Evolutionary conservation across 345 rosid species (phyloP).

Genomic region (Linum lewisii): DNA sequence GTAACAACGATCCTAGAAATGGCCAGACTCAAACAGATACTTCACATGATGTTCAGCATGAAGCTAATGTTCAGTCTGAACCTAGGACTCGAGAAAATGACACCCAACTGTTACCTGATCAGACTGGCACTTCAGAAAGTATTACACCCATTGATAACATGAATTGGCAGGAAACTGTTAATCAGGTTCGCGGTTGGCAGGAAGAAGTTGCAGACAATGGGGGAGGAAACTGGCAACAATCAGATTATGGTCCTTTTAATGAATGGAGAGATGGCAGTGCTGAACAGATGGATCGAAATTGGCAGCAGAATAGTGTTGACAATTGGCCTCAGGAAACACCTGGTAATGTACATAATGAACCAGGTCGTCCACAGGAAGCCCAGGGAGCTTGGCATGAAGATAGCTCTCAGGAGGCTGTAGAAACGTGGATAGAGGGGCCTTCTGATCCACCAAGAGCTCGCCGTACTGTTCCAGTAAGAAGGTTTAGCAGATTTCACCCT

Average conservation of each 20-base stretch:
- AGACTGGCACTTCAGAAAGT: conserved; percentile 29
- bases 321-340: conserved; percentile 46
- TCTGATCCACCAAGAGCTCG: conserved; percentile 56
- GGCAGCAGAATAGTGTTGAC: conserved; percentile 44
- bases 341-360: conserved; percentile 38
- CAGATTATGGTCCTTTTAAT: conserved; percentile 32
- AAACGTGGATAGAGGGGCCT: conserved; percentile 53
- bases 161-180: conserved; percentile 45
- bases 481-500: conserved; percentile 82
- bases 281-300: conserved; percentile 41
- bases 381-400: conserved; percentile 54
- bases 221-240: conserved; percentile 42
- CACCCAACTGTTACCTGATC: conserved; percentile 32
- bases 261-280: conserved; percentile 42
- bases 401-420: conserved; percentile 42
- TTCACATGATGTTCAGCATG: conserved; percentile 33
- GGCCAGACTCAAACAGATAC: conserved; percentile 28
- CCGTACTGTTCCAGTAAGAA: conserved; percentile 51
- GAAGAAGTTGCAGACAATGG: conserved; percentile 37
- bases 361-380: conserved; percentile 28
- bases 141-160: conserved; percentile 27
- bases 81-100: conserved; percentile 36
- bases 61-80: conserved; percentile 33
- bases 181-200: conserved; percentile 37
- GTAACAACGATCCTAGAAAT: conserved; percentile 32